phyloP scores from a whole-genome alignment of 2,329 filamentous ascomycete genomes.

The Aspergillus aculeatinus region DNA sequence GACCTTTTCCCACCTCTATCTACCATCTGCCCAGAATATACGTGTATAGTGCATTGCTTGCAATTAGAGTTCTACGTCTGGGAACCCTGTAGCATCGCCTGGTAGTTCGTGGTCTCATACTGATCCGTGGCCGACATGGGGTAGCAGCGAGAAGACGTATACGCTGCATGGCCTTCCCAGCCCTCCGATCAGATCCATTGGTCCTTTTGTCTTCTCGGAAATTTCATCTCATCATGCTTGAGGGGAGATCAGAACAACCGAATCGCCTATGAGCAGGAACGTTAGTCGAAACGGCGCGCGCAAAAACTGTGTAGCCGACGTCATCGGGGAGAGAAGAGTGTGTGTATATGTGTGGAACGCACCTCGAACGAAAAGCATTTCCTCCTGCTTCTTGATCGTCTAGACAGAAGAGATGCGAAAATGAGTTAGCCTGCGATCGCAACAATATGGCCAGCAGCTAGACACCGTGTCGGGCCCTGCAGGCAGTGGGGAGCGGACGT shows the following conservation, averaged over 20 bases:
- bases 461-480: background rate
- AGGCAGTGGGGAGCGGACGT: constrained; percentile 21
- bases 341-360: constrained; percentile 30
- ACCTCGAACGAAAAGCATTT: constrained; percentile 99
- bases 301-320: background rate
- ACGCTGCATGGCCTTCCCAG: background rate
- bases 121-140: background rate
- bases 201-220: background rate
- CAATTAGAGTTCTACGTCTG: background rate
- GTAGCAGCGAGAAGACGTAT: background rate
- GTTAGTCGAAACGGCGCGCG: constrained; percentile 21
- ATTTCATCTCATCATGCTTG: constrained; percentile 42
- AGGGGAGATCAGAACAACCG: constrained; percentile 70
- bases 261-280: constrained; percentile 57
- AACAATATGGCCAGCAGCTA: background rate
- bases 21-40: background rate
- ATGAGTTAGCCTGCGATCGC: background rate
- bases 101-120: constrained; percentile 7
- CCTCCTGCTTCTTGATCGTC: constrained; percentile 94
- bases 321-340: background rate
- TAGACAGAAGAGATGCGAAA: constrained; percentile 36
- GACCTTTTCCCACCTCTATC: background rate
- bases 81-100: constrained; percentile 5
- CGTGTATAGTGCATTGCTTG: background rate
- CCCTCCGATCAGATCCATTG: constrained; percentile 1